Evolutionary conservation across 2,329 filamentous ascomycete species (phyloP), one percentile per base, ranked within the genome.

Genomic region (Ustulina deusta): DNA sequence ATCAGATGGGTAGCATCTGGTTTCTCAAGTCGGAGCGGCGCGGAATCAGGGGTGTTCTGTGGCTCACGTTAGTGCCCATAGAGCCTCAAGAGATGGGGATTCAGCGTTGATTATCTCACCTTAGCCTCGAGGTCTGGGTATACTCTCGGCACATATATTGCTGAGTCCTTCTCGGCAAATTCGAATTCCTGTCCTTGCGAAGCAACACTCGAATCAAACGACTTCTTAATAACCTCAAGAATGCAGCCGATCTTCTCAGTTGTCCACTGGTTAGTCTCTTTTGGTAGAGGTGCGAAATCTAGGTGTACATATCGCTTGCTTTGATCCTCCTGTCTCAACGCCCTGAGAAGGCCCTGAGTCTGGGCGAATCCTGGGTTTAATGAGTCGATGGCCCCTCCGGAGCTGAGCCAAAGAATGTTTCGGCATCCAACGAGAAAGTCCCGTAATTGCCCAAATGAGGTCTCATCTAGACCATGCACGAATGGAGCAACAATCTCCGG

Each of bases 281-380:
- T 6, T 29, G 22, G 11, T n/a, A 32, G 1, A 7, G 42, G 42
- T 13, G n/a, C 66, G 15, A 74, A 68, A 34, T 75, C 72, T 0
- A 74, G 68, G 3, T 48, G 59, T 9, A 71, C 25, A 7, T 49
- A 66, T n/a, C 67, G 65, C 58, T 71, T 73, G 27, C 7, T 32
- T 1, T 60, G 3, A 17, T 73, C 59, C 36, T 74, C 69, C 7
- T 65, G 29, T 25, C 64, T 57, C 6, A 67, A 3, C 0, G 70
- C 66, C 2, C 73, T 58, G 20, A 74, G 29, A 1, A 74, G 40
- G 17, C 73, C 73, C 0, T 44, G 22, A 1, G 66, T 27, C 29
- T 52, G 36, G 2, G 32, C 67, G 40, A 46, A 65, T 6, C 17
- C 2, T 1, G 69, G 69, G 3, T 40, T 32, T 11, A 29, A 25